phyloP scores from a whole-genome alignment of 805 yeast genomes.

The Yamadazyma tumulicola region DNA sequence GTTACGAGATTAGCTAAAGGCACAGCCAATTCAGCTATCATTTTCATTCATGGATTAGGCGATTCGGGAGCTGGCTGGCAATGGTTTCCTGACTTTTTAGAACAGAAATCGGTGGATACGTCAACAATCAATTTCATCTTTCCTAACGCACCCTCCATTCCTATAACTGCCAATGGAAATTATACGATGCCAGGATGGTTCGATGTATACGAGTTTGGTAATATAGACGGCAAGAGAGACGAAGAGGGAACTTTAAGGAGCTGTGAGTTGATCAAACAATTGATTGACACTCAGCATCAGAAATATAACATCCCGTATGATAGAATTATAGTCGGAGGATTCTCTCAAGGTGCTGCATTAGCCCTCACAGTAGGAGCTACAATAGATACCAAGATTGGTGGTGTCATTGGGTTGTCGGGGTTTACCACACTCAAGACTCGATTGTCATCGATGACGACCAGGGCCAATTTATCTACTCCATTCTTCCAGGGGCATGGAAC shows the following conservation, averaged over 20 bases:
- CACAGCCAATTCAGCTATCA: conserved; percentile 47
- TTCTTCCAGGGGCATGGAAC: conserved; percentile 89
- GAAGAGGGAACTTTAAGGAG: conserved; percentile 51
- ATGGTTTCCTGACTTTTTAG: conserved; percentile 67
- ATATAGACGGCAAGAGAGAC: conserved; percentile 47
- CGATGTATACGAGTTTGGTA: conserved; percentile 60
- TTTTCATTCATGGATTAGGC: conserved; percentile 87
- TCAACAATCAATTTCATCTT: conserved; percentile 63
- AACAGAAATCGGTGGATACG: conserved; percentile 46
- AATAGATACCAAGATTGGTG: conserved; percentile 66
- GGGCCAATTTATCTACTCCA: conserved; percentile 59
- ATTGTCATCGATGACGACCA: conserved; percentile 9
- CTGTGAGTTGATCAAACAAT: conserved; percentile 40
- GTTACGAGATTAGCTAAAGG: conserved; percentile 20
- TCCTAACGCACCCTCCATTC: conserved; percentile 81
- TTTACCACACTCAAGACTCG: conserved; percentile 45
- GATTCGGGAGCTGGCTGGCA: conserved; percentile 90
- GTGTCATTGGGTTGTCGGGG: conserved; percentile 75
- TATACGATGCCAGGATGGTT: conserved; percentile 81
- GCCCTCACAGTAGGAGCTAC: conserved; percentile 59
- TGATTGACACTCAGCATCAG: conserved; percentile 52
- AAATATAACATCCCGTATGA: conserved; percentile 51
- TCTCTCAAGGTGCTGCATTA: conserved; percentile 90
- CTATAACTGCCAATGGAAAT: conserved; percentile 68
- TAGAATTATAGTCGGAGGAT: conserved; percentile 87